Conservation (phyloP, 305 asterid genomes). For the Fraxinus latifolia region DNA sequence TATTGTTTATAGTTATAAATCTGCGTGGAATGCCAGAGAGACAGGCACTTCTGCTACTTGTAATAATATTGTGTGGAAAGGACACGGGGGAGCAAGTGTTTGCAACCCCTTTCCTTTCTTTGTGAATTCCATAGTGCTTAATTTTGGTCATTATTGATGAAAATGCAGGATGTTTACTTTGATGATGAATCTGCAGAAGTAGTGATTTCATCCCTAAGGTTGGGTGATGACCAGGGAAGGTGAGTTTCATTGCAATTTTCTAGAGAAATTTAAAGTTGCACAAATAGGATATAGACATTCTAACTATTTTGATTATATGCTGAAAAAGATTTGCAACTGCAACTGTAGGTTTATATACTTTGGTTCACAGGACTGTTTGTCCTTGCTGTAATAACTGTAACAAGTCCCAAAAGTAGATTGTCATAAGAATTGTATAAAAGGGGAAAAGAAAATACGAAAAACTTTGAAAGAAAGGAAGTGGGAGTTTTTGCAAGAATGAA, state of each 20-base stretch:
- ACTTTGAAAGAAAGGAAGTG: background rate
- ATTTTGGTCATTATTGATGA: slow-evolving; percentile 26
- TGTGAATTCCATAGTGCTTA: slow-evolving; percentile 18
- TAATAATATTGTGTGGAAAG: background rate
- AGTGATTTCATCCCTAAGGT: slow-evolving; percentile 87
- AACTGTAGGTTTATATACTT: background rate
- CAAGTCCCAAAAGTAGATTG: background rate
- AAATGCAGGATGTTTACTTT: slow-evolving; percentile 85
- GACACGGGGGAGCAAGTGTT: background rate
- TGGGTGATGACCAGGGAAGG: slow-evolving; percentile 98
- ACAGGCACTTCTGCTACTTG: background rate
- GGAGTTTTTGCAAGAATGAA: background rate
- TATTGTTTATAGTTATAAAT: background rate
- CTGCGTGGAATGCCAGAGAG: background rate
- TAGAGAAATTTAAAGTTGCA: background rate
- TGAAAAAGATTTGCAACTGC: background rate
- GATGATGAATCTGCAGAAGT: slow-evolving; percentile 98
- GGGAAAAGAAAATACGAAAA: background rate
- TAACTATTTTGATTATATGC: background rate
- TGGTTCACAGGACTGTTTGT: background rate
- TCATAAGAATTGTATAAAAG: background rate
- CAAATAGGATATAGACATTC: background rate
- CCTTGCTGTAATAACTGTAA: background rate
- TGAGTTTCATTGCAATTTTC: slow-evolving; percentile 33
- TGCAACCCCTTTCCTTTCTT: background rate